Evolutionary conservation across 1,284 basidiomycete species (phyloP).

Genomic region (Leccinum fallax): DNA sequence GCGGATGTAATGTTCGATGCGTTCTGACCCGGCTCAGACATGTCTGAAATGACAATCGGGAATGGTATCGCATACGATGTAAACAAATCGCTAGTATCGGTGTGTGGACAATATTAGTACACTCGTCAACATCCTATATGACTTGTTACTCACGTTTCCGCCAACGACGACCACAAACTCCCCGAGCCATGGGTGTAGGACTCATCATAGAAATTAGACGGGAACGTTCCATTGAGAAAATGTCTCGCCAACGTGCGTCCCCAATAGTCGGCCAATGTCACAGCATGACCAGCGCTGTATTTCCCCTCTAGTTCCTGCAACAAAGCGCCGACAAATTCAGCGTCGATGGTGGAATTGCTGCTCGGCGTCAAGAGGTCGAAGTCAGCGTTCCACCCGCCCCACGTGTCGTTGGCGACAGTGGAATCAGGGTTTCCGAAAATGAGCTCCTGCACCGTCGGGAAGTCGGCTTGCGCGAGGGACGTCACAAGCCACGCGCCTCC

Average conservation of each 20-base stretch:
- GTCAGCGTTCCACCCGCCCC: slow-evolving; percentile 41
- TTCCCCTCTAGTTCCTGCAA: slow-evolving; percentile 38
- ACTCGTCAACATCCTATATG: not conserved
- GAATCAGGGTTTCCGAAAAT: slow-evolving; percentile 36
- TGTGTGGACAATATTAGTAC: slow-evolving; percentile 1
- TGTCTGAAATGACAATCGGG: slow-evolving; percentile 40
- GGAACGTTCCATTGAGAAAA: slow-evolving; percentile 43
- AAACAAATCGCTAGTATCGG: slow-evolving; percentile 34
- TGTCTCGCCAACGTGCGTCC: slow-evolving; percentile 39
- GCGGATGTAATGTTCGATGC: slow-evolving; percentile 23
- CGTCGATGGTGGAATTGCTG: slow-evolving; percentile 12
- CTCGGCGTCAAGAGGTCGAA: slow-evolving; percentile 29
- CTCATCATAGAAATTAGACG: slow-evolving; percentile 35
- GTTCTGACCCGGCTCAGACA: slow-evolving; percentile 30
- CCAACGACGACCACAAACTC: slow-evolving; percentile 37
- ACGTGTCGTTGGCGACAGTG: slow-evolving; percentile 19
- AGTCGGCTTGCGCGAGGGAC: slow-evolving; percentile 42
- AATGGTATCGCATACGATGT: slow-evolving; percentile 38
- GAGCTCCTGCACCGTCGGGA: slow-evolving; percentile 43
- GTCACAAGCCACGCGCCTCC: slow-evolving; percentile 46
- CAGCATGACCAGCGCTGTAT: slow-evolving; percentile 30
- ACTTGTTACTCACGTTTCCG: slow-evolving; percentile 31
- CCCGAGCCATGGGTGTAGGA: slow-evolving; percentile 39
- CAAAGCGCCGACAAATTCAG: slow-evolving; percentile 27
- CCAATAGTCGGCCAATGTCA: slow-evolving; percentile 42